Conservation (phyloP, 371 early-diverging fungal genomes). For the Actinomortierella wolfii region DNA sequence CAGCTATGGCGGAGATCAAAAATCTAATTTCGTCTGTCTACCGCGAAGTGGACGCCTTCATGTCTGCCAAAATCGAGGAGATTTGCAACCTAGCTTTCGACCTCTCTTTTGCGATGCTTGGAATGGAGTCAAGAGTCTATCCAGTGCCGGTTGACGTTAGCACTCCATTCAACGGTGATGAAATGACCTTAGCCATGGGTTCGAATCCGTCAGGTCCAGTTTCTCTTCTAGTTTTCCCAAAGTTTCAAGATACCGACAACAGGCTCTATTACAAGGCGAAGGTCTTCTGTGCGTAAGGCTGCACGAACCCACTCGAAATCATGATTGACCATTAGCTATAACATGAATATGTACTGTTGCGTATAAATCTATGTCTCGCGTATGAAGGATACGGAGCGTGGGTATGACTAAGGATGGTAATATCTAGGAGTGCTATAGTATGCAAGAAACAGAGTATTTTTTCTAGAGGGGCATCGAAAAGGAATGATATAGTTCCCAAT, state of each 20-base stretch:
- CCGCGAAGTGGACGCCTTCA: slow-evolving; percentile 4
- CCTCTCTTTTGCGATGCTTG: slow-evolving; percentile 26
- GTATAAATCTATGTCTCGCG: too few species aligned
- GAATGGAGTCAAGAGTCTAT: slow-evolving; percentile 18
- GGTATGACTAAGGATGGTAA: too few species aligned
- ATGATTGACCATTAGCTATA: too few species aligned
- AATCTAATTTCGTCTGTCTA: slow-evolving; percentile 10
- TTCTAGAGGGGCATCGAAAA: too few species aligned
- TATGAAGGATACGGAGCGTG: too few species aligned
- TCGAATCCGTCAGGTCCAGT: slow-evolving; percentile 18
- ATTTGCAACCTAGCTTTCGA: slow-evolving; percentile 20
- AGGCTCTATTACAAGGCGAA: slow-evolving; percentile 10
- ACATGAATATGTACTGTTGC: too few species aligned
- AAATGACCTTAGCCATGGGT: slow-evolving; percentile 14
- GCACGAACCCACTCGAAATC: too few species aligned
- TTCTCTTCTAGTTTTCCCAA: slow-evolving; percentile 19
- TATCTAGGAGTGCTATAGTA: too few species aligned
- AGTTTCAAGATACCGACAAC: slow-evolving; percentile 11
- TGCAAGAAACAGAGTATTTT: too few species aligned
- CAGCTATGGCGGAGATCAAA: not conserved
- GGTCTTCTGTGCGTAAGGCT: slow-evolving; percentile 25
- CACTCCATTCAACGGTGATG: slow-evolving; percentile 13
- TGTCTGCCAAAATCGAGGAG: slow-evolving; percentile 8
- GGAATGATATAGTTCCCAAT: too few species aligned
- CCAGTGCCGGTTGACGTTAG: slow-evolving; percentile 7